A percentile compares a stretch with the other conserved stretches of the same genome.
Conservation (phyloP, 192 early-diverging fungal genomes). For the Podila verticillata region DNA sequence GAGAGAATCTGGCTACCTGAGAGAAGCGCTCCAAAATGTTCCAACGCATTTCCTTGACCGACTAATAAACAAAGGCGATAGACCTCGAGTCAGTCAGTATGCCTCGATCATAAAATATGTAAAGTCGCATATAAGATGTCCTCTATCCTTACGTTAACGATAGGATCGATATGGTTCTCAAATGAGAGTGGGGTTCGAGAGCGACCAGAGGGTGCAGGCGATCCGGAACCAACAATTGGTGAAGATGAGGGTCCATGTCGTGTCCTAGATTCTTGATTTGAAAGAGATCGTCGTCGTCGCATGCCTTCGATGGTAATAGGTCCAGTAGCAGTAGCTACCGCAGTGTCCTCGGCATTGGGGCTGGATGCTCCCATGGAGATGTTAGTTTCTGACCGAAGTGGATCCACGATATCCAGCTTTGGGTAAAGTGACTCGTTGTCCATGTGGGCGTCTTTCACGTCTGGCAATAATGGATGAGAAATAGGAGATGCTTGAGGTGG, state of each 20-base stretch:
- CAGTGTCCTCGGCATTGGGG: not conserved
- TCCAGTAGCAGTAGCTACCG: slow-evolving; percentile 4
- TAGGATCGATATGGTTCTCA: slow-evolving; percentile 35
- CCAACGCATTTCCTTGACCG: slow-evolving; percentile 78
- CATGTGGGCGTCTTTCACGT: not conserved
- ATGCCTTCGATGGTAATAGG: slow-evolving; percentile 47
- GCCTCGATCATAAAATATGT: slow-evolving; percentile 3
- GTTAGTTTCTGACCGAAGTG: not conserved
- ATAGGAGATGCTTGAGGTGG: slow-evolving; percentile 15
- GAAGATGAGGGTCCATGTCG: slow-evolving; percentile 1
- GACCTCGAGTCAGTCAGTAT: too few species aligned
- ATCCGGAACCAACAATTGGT: not conserved
- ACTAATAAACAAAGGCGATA: slow-evolving; percentile 38
- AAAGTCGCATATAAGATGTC: not conserved
- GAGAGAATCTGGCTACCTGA: slow-evolving; percentile 75
- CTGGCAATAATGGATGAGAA: slow-evolving; percentile 13
- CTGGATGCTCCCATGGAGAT: not conserved
- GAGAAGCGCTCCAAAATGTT: slow-evolving; percentile 80
- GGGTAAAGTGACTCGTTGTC: slow-evolving; percentile 13
- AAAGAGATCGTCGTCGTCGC: slow-evolving; percentile 18
- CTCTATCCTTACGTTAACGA: slow-evolving; percentile 43
- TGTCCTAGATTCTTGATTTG: not conserved
- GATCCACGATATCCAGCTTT: slow-evolving; percentile 1
- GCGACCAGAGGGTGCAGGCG: not conserved
- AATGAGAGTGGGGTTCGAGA: slow-evolving; percentile 38